A percentile compares a stretch with the other conserved stretches of the same genome.
These are phyloP conservation scores for Phytophthora cryptogea DNA, from an alignment of 352 stramenopile genomes.

Conservation along the genomic window DNA sequence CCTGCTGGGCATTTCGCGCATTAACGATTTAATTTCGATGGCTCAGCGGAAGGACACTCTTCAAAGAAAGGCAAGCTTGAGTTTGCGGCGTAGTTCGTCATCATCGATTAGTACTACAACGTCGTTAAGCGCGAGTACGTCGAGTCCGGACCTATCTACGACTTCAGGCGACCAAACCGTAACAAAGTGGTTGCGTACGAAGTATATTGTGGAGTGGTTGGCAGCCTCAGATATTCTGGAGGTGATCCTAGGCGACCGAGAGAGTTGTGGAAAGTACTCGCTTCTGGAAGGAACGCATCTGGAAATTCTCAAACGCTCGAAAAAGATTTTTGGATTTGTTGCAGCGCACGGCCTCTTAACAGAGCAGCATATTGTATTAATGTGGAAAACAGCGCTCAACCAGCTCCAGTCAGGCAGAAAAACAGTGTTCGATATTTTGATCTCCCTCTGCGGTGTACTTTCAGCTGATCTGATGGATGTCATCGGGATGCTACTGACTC, in stretches of 20 bases:
- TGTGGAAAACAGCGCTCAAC: slow-evolving; percentile 77
- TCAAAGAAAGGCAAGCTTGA: slow-evolving; percentile 69
- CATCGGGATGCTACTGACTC: slow-evolving; percentile 70
- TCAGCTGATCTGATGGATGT: slow-evolving; percentile 78
- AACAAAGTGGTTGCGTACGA: slow-evolving; percentile 75
- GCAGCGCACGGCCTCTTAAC: slow-evolving; percentile 58
- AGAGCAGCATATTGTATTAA: slow-evolving; percentile 67
- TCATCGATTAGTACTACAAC: slow-evolving; percentile 36
- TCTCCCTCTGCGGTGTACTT: slow-evolving; percentile 66
- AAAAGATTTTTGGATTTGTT: slow-evolving; percentile 72
- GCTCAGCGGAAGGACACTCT: slow-evolving; percentile 63
- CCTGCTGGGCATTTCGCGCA: slow-evolving; percentile 67
- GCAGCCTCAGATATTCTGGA: slow-evolving; percentile 77
- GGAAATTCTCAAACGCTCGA: slow-evolving; percentile 82
- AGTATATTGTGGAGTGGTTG: slow-evolving; percentile 84
- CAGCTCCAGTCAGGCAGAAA: slow-evolving; percentile 75
- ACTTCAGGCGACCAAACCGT: slow-evolving; percentile 31
- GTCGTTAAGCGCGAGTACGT: slow-evolving; percentile 31
- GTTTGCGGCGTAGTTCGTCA: slow-evolving; percentile 43
- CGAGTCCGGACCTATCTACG: slow-evolving; percentile 30
- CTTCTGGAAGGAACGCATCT: slow-evolving; percentile 81
- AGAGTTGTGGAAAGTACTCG: slow-evolving; percentile 66
- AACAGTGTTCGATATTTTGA: slow-evolving; percentile 74
- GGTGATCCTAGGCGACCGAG: slow-evolving; percentile 77
- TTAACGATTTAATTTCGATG: slow-evolving; percentile 84